Base-by-base conservation (phyloP, 805 yeast species). In the Barnettozyma populi region DNA sequence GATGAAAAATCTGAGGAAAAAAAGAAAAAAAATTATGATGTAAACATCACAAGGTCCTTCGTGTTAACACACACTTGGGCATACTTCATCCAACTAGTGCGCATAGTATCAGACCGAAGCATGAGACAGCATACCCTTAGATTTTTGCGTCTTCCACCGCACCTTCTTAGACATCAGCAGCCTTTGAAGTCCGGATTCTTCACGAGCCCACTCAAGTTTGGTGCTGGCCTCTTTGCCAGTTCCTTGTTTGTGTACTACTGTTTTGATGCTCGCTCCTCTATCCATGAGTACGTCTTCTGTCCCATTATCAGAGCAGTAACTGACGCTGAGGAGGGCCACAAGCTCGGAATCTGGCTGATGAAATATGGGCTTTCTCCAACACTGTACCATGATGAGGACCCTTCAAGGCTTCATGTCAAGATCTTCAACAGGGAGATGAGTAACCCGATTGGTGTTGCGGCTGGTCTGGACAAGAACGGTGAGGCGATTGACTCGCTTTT, bases 381-480 rank as follows among this genome's bases (percentile, higher is more conserved):
- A 48, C 69, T 84, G 46, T 73, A 73, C 50, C 72, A 72, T 42
- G 86, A 81, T 51, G 64, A 69, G 31, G 78, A 73, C 48, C 80
- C 77, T 50, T 72, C 73, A 13, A 64, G 68, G 4, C 70, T 87
- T 52, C 68, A 75, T 14, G 89, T 84, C 19, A 63, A 73, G 36
- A 83, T 84, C 0, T 86, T 87, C 62, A 89, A 88, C 8, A 75
- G 72, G 47, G 69, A 60, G 0, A 68, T 92, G 61, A 74, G 75
- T 19, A 82, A 84, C 47, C 97, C 98, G 21, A 72, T 92, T 43
- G 97, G 97, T 13, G 75, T 90, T 57, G 97, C 98, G 43, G 98
- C 98, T 23, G 98, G 98, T 11, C 76, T 92, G 54, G 98, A 92
- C 66, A 92, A 92, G 68, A 84, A 90, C 60, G 98, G 88, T 45